phyloP scores from a whole-genome alignment of 805 yeast species.

The Kuraishia floccosa region DNA sequence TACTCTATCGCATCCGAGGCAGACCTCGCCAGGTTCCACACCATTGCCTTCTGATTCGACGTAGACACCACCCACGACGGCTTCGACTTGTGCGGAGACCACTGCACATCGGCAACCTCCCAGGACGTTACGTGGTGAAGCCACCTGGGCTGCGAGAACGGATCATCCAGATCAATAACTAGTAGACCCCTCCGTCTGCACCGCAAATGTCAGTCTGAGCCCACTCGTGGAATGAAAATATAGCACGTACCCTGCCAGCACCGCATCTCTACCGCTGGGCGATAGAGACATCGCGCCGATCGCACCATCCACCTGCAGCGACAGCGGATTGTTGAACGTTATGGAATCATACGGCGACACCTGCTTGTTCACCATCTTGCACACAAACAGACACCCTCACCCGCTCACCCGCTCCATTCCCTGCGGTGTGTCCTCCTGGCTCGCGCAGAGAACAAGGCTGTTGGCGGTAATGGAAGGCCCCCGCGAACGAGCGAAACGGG shows the following conservation, averaged over 20 bases:
- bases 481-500: too few relatives aligned
- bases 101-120: conserved; percentile 98
- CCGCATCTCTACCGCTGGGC: conserved; percentile 90
- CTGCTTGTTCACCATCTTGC: too few relatives aligned
- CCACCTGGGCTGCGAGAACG: conserved; percentile 91
- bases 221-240: neutral
- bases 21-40: conserved; percentile 79
- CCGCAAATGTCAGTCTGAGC: neutral
- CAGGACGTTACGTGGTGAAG: conserved; percentile 85
- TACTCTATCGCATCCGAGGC: conserved; percentile 64
- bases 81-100: conserved; percentile 86
- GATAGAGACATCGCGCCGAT: conserved; percentile 84
- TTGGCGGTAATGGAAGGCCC: too few relatives aligned
- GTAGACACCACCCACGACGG: conserved; percentile 92
- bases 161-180: conserved; percentile 90
- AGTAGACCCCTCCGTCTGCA: conserved; percentile 60
- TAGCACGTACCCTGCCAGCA: conserved; percentile 53
- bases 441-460: too few relatives aligned
- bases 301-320: conserved; percentile 82
- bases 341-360: conserved; percentile 27
- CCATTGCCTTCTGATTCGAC: conserved; percentile 87
- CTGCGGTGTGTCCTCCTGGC: too few relatives aligned
- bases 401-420: too few relatives aligned
- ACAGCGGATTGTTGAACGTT: conserved; percentile 73
- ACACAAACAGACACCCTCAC: too few relatives aligned